Conservation (phyloP, 1,284 basidiomycete species). For the Golubevia pallescens region DNA sequence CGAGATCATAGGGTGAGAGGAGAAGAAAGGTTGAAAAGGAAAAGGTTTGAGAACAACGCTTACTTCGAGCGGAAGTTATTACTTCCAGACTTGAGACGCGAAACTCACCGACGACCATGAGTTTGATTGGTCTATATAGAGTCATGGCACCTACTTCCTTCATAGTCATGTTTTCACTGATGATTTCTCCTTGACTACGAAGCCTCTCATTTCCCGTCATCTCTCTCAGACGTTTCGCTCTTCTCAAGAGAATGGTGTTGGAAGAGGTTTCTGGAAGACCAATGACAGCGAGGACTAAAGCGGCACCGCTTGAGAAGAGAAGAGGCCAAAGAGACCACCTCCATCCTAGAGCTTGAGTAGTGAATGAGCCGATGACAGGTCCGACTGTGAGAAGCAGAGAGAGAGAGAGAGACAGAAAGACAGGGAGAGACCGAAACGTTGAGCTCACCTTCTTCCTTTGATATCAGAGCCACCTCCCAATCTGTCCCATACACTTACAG, state of each 20-base stretch:
- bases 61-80: too few relatives aligned
- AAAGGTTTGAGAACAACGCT: too few relatives aligned
- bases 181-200: conserved; percentile 37
- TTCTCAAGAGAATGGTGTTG: conserved; percentile 34
- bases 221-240: conserved; percentile 29
- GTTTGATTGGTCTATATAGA: conserved; percentile 33
- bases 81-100: too few relatives aligned
- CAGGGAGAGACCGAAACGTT: neutral
- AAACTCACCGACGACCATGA: conserved; percentile 10
- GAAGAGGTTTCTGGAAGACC: conserved; percentile 33
- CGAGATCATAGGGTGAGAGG: too few relatives aligned
- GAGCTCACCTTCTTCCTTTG: neutral
- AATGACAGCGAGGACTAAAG: conserved; percentile 25
- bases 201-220: conserved; percentile 34
- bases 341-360: conserved; percentile 20
- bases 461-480: too few relatives aligned
- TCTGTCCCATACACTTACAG: too few relatives aligned
- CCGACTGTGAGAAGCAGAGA: conserved; percentile 20
- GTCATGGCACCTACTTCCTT: conserved; percentile 39
- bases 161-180: conserved; percentile 21
- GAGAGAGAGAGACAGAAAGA: conserved; percentile 7
- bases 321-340: conserved; percentile 50
- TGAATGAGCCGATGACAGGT: conserved; percentile 20
- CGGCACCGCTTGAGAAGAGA: conserved; percentile 28
- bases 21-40: too few relatives aligned